Evolutionary conservation across 768 basidiomycete genomes (phyloP).

Genomic region (Lentinula detonsa): DNA sequence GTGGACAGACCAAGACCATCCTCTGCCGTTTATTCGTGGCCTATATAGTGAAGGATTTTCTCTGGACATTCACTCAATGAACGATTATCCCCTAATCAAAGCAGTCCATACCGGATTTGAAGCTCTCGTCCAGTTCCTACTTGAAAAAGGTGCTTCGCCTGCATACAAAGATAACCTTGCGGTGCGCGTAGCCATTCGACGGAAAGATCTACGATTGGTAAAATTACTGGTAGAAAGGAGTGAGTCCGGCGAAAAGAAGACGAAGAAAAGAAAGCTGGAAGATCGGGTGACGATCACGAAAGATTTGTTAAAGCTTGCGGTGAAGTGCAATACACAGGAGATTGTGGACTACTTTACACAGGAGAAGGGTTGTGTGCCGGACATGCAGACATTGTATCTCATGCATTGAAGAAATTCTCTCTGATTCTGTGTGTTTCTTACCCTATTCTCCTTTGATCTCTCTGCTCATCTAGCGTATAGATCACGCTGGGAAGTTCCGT

Average conservation of each 20-base stretch:
- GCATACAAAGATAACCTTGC: slow-evolving; percentile 53
- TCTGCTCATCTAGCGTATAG: too few species aligned
- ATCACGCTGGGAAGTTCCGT: too few species aligned
- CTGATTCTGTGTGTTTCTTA: neutral
- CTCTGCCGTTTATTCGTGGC: slow-evolving; percentile 59
- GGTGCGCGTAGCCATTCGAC: slow-evolving; percentile 69
- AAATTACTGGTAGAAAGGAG: slow-evolving; percentile 72
- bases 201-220: slow-evolving; percentile 61
- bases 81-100: slow-evolving; percentile 77
- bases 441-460: neutral
- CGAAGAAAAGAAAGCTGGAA: slow-evolving; percentile 48
- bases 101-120: slow-evolving; percentile 64
- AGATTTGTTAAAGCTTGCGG: slow-evolving; percentile 61
- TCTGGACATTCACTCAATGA: slow-evolving; percentile 58
- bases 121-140: slow-evolving; percentile 65
- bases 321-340: slow-evolving; percentile 57
- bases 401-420: slow-evolving; percentile 18
- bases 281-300: slow-evolving; percentile 52
- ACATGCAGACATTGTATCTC: slow-evolving; percentile 55
- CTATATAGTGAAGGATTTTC: slow-evolving; percentile 37
- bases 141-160: slow-evolving; percentile 71
- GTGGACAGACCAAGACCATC: slow-evolving; percentile 48
- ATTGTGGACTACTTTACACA: slow-evolving; percentile 65
- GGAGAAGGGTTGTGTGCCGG: slow-evolving; percentile 70
- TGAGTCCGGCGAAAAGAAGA: slow-evolving; percentile 8